A percentile compares a stretch with the other conserved stretches of the same genome.
phyloP scores from a whole-genome alignment of 164 flowering plant species.

The Aristolochia fimbriata region DNA sequence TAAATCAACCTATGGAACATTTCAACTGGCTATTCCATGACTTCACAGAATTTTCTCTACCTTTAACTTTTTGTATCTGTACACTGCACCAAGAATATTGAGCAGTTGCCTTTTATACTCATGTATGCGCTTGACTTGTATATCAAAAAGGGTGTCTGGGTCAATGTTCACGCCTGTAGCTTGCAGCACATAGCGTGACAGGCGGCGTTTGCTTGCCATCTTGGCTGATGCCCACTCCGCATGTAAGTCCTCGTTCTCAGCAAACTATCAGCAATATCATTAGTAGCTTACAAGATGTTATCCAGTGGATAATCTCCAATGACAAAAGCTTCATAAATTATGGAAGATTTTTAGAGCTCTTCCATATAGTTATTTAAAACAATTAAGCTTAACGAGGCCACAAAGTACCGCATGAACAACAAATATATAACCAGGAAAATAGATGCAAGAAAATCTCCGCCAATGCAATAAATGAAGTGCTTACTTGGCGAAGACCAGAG shows the following conservation, averaged over 20 bases:
- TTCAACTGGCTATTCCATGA: not conserved
- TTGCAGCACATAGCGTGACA: constrained; percentile 64
- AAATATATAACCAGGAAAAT: not conserved
- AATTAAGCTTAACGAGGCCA: not conserved
- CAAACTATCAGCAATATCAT: constrained; percentile 43
- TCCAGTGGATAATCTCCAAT: no score
- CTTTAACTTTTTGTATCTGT: constrained; percentile 94
- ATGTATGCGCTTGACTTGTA: constrained; percentile 96
- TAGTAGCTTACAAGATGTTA: not conserved
- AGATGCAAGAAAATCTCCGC: not conserved
- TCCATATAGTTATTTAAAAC: not conserved
- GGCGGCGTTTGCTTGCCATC: constrained; percentile 79
- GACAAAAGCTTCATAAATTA: not conserved
- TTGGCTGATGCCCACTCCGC: constrained; percentile 92
- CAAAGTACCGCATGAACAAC: not conserved
- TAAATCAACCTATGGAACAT: not conserved
- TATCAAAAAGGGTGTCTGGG: constrained; percentile 85
- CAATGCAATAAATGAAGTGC: constrained; percentile 2
- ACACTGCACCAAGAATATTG: constrained; percentile 75
- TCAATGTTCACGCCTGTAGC: constrained; percentile 76
- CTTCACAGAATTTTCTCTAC: constrained; percentile 22
- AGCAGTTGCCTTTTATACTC: constrained; percentile 93
- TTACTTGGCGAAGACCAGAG: constrained; percentile 57
- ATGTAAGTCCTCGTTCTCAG: constrained; percentile 67
- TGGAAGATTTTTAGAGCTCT: not conserved